phyloP scores from a whole-genome alignment of 129 eudicot genomes.

The Kitagawia praeruptora region DNA sequence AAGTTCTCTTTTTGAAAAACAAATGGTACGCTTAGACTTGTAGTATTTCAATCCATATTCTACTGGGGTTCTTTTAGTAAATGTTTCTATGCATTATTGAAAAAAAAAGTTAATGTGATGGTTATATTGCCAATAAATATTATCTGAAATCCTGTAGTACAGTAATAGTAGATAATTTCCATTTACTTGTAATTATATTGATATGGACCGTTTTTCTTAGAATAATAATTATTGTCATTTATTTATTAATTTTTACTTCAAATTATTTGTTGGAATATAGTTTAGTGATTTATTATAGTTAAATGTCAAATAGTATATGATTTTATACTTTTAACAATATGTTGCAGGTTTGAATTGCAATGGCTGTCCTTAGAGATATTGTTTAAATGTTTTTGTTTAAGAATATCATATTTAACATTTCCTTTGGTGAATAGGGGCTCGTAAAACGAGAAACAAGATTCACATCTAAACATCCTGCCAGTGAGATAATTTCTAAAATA shows the following conservation, averaged over 20 bases:
- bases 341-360: neutral
- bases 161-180: neutral
- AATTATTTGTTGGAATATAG: neutral
- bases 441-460: slow-evolving; percentile 96
- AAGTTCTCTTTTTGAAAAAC: slow-evolving; percentile 47
- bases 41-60: neutral
- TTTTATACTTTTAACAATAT: neutral
- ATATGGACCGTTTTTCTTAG: neutral
- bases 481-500: slow-evolving; percentile 76
- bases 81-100: neutral
- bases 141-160: neutral
- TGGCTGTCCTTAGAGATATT: neutral
- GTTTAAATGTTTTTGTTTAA: neutral
- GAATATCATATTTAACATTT: slow-evolving; percentile 16
- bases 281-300: neutral
- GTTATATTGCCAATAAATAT: neutral
- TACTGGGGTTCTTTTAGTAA: neutral
- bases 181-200: neutral
- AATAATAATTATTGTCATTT: too few relatives aligned
- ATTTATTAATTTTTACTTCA: neutral
- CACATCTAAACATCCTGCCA: slow-evolving; percentile 77
- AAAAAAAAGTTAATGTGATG: neutral
- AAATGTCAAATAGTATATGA: neutral
- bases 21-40: slow-evolving; percentile 33
- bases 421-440: slow-evolving; percentile 51